Percentiles rank a stretch among this genome's conserved stretches.
These are phyloP conservation scores for Eucommia ulmoides DNA, from an alignment of 257 asterid genomes.

Conservation along the genomic window DNA sequence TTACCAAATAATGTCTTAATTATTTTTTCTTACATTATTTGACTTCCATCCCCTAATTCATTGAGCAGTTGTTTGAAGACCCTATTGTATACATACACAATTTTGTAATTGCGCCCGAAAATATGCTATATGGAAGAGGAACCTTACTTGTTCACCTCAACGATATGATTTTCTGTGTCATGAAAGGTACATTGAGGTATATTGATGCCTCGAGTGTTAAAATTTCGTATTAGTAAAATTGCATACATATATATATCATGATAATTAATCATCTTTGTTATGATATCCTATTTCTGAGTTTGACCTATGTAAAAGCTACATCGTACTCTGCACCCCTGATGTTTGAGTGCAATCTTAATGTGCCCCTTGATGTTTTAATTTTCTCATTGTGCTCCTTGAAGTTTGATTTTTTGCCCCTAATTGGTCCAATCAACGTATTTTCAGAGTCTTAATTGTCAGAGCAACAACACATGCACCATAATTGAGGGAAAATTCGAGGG, in stretches of 20 bases:
- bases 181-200: conserved; percentile 16
- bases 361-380: too few relatives aligned
- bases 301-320: too few relatives aligned
- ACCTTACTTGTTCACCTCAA: conserved; percentile 25
- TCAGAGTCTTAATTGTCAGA: neutral
- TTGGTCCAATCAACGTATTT: neutral
- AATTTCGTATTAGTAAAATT: neutral
- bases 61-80: conserved; percentile 60
- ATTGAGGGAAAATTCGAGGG: too few relatives aligned
- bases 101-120: conserved; percentile 35
- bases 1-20: too few relatives aligned
- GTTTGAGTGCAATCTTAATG: too few relatives aligned
- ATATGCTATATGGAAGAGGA: conserved; percentile 27
- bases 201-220: neutral
- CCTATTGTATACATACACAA: conserved; percentile 45
- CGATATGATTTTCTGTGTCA: conserved; percentile 28
- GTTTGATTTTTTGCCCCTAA: too few relatives aligned
- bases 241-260: too few relatives aligned
- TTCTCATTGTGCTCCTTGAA: too few relatives aligned
- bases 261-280: neutral
- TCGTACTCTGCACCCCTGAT: too few relatives aligned
- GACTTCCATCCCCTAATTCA: conserved; percentile 6
- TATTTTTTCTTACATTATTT: neutral
- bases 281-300: too few relatives aligned
- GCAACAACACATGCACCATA: too few relatives aligned